phyloP scores from a whole-genome alignment of 352 stramenopile genomes.

The Discostella stelligera region DNA sequence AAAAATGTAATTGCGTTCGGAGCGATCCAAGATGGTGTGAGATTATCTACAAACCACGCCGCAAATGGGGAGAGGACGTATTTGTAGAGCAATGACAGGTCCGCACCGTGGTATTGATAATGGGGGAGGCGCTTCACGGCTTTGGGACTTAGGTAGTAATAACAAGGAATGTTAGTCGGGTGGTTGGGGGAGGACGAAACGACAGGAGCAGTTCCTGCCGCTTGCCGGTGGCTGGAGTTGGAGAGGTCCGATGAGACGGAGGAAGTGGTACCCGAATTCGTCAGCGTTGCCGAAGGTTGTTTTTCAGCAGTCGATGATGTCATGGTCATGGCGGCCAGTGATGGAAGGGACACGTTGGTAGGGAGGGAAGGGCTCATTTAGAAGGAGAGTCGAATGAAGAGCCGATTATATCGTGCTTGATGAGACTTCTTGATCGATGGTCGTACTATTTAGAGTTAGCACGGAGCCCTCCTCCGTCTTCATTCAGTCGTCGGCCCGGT shows the following conservation, averaged over 20 bases:
- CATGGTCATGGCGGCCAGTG: neutral
- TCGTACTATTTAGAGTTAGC: too few relatives aligned
- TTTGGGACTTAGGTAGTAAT: constrained; percentile 53
- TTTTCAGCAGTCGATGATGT: neutral
- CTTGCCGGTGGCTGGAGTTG: constrained; percentile 5
- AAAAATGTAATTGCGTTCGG: constrained; percentile 85
- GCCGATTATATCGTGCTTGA: too few relatives aligned
- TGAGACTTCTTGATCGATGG: too few relatives aligned
- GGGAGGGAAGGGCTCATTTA: constrained; percentile 9
- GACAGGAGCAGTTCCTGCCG: neutral
- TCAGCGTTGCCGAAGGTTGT: neutral
- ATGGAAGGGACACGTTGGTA: constrained; percentile 10
- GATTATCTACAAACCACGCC: constrained; percentile 71
- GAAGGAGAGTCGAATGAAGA: neutral
- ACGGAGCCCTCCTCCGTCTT: too few relatives aligned
- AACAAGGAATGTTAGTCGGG: constrained; percentile 8
- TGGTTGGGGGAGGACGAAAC: neutral
- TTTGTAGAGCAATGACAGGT: constrained; percentile 81
- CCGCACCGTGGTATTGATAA: constrained; percentile 78
- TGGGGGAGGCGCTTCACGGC: constrained; percentile 32
- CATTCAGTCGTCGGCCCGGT: too few relatives aligned
- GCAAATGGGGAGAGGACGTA: constrained; percentile 83
- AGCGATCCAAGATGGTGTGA: constrained; percentile 74
- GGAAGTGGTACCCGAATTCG: constrained; percentile 3
- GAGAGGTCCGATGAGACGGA: constrained; percentile 34